These are phyloP conservation scores for Dactylellina sp. DNA, from an alignment of 2,329 filamentous ascomycete species.

Conservation along the genomic window DNA sequence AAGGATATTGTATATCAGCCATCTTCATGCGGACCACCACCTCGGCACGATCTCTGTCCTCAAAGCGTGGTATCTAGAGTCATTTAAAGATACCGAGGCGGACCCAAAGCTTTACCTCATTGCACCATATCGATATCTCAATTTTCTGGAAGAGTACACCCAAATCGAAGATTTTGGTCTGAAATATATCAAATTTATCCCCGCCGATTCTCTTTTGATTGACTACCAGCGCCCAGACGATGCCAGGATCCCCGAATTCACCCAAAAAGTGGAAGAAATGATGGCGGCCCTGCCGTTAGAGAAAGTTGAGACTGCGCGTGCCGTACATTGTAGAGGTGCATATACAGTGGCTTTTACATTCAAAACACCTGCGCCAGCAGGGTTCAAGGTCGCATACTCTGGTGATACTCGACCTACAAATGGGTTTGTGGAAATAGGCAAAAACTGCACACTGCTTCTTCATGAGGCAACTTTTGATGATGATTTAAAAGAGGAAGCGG, in stretches of 20 bases:
- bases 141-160: slow-evolving; percentile 83
- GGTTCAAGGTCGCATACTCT: slow-evolving; percentile 90
- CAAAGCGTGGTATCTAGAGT: slow-evolving; percentile 78
- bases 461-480: slow-evolving; percentile 98
- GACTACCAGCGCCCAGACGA: slow-evolving; percentile 60
- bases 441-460: slow-evolving; percentile 82
- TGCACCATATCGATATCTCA: slow-evolving; percentile 63
- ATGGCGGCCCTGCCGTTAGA: slow-evolving; percentile 59
- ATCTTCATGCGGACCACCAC: slow-evolving; percentile 96
- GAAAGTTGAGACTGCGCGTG: slow-evolving; percentile 58
- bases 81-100: slow-evolving; percentile 62
- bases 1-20: slow-evolving; percentile 89
- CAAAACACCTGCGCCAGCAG: slow-evolving; percentile 67
- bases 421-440: slow-evolving; percentile 77
- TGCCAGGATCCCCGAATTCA: slow-evolving; percentile 61
- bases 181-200: slow-evolving; percentile 68
- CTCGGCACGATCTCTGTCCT: slow-evolving; percentile 85
- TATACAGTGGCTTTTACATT: slow-evolving; percentile 83
- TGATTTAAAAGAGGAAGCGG: slow-evolving; percentile 79
- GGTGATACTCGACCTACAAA: slow-evolving; percentile 88
- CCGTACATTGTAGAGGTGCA: slow-evolving; percentile 79
- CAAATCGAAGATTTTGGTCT: slow-evolving; percentile 81
- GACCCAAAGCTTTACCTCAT: slow-evolving; percentile 60
- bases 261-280: slow-evolving; percentile 53
- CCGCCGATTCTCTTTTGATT: slow-evolving; percentile 63